Percentiles rank a stretch among this genome's conserved stretches.
Conservation (phyloP, 176 grass and related monocot species). For the Oryza nivara region DNA sequence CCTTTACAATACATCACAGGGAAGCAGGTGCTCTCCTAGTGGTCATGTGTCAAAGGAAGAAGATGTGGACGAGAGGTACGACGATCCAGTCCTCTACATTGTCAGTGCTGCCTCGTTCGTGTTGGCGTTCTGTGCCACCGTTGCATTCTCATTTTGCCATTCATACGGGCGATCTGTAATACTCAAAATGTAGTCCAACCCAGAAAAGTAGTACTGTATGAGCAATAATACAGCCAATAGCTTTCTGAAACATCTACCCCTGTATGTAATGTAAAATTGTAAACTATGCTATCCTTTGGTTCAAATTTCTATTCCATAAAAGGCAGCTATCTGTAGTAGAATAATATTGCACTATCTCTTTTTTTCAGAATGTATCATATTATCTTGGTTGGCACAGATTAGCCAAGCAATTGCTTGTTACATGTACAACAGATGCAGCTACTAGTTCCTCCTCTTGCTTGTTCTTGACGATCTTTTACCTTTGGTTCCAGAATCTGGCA, state of each 20-base stretch:
- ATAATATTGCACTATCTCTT: not conserved
- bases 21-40: not conserved
- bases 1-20: not conserved
- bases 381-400: not conserved
- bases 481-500: constrained; percentile 51
- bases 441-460: constrained; percentile 67
- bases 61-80: not conserved
- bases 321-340: not conserved
- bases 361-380: not conserved
- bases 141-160: not conserved
- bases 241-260: not conserved
- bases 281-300: not conserved
- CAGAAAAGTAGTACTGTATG: not conserved
- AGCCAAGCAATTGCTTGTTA: not conserved
- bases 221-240: not conserved
- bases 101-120: not conserved
- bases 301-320: not conserved
- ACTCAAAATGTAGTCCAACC: not conserved
- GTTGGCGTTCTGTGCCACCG: not conserved
- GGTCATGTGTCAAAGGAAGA: not conserved
- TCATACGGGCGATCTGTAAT: not conserved
- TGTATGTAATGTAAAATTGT: not conserved
- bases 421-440: not conserved
- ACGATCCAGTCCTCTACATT: not conserved
- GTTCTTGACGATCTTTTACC: constrained; percentile 71